A percentile compares a stretch with the other conserved stretches of the same genome.
These are phyloP conservation scores for Porpolomopsis calyptriformis DNA, from an alignment of 768 basidiomycete genomes.

Conservation along the genomic window DNA sequence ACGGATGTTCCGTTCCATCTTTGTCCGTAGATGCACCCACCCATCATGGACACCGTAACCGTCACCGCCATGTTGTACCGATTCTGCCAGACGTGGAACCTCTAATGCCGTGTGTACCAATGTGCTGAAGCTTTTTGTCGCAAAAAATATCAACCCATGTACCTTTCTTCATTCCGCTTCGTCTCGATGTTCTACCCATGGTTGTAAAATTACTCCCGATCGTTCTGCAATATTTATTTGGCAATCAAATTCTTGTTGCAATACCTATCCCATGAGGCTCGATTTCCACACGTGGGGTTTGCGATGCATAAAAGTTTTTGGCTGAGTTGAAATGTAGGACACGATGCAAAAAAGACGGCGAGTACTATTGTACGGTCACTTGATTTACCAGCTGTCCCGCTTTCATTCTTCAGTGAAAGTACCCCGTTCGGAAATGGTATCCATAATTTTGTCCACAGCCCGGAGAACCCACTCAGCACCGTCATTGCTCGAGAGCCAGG, in stretches of 20 bases:
- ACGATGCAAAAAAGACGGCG: constrained; percentile 27
- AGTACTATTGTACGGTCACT: constrained; percentile 25
- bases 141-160: neutral
- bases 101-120: constrained; percentile 20
- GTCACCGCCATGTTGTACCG: constrained; percentile 82
- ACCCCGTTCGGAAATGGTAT: constrained; percentile 43
- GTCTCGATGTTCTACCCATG: neutral
- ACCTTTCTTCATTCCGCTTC: neutral
- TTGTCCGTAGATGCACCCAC: constrained; percentile 61
- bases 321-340: constrained; percentile 27
- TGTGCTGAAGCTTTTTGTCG: constrained; percentile 1
- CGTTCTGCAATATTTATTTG: neutral
- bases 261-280: too few relatives aligned
- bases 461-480: constrained; percentile 84
- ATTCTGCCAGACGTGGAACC: constrained; percentile 50
- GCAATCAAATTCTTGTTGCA: neutral
- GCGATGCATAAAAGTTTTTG: constrained; percentile 19
- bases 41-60: constrained; percentile 82
- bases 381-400: constrained; percentile 38
- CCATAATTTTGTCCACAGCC: constrained; percentile 70
- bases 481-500: constrained; percentile 75
- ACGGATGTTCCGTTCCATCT: constrained; percentile 15
- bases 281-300: neutral
- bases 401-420: constrained; percentile 44
- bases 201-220: neutral